phyloP scores from a whole-genome alignment of 805 yeast species.

The Candida sphagnicola region DNA sequence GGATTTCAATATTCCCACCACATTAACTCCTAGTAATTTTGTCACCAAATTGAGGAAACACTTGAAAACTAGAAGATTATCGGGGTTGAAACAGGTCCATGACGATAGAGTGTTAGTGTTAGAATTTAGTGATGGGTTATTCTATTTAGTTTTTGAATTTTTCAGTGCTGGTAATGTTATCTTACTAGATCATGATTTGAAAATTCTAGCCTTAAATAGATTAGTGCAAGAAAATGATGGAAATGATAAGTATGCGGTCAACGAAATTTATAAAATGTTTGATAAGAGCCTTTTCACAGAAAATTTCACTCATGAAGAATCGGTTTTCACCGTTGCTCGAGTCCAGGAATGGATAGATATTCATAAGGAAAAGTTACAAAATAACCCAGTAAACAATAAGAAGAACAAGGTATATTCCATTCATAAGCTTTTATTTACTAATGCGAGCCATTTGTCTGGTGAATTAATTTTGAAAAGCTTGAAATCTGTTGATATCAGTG shows the following conservation, averaged over 20 bases:
- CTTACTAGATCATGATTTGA: constrained; percentile 62
- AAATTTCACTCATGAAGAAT: constrained; percentile 9
- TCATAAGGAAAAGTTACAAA: constrained; percentile 24
- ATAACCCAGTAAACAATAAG: constrained; percentile 17
- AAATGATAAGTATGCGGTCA: constrained; percentile 65
- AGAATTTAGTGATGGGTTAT: constrained; percentile 78
- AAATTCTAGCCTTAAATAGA: constrained; percentile 72
- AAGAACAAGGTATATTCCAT: constrained; percentile 53
- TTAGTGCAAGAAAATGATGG: constrained; percentile 70
- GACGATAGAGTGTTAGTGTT: constrained; percentile 81
- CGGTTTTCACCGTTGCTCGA: constrained; percentile 23
- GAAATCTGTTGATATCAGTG: constrained; percentile 41
- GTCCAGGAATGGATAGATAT: constrained; percentile 37
- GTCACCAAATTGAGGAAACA: constrained; percentile 85
- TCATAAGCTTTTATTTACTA: constrained; percentile 64
- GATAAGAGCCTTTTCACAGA: constrained; percentile 45
- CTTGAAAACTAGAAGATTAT: constrained; percentile 72
- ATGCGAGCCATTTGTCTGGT: constrained; percentile 71
- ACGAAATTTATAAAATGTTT: constrained; percentile 64
- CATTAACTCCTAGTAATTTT: constrained; percentile 80
- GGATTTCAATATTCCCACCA: constrained; percentile 74
- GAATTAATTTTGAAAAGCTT: constrained; percentile 68
- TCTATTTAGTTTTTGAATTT: constrained; percentile 79
- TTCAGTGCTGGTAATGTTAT: constrained; percentile 93
- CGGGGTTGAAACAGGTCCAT: constrained; percentile 68